Evolutionary conservation across 2,329 filamentous ascomycete genomes (phyloP), one percentile per base, ranked within the genome.

Genomic region (Trichoderma polysporum): DNA sequence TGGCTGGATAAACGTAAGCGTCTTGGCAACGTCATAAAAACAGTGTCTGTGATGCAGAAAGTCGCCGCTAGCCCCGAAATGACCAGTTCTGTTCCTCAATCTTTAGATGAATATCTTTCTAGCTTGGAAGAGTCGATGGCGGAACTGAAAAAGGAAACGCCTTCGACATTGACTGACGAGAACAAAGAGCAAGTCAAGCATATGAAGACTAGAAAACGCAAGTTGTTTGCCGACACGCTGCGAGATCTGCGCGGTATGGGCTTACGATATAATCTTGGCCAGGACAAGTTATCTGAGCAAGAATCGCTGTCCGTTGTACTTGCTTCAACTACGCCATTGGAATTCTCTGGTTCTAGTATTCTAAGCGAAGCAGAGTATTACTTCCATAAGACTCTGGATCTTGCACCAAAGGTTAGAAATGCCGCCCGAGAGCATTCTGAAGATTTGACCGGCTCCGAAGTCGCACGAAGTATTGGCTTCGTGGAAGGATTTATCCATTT

Each of bases 241-340:
- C 94, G 92, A 74, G 87, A 89, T 25, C 81, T 97, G 31, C 88
- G 93, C 39, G 87, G 90, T 66, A 98, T 99, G 94, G 95, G 95
- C 4, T 87, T 99, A 72, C 90, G 90, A 72, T 88, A 90, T 61
- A 97, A 97, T 74, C 83, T 97, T 17, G 88, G 91, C 70, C 89
- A 88, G 15, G 88, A 91, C 74, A 83, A 90, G 50, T 82, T 98
- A 19, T 85, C 86, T 45, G 87, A 88, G 62, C 95, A 99, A 77
- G 83, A 86, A 31, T 90, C 91, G 0, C 81, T 92, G 8, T 85
- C 91, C 6, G 79, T 85, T 5, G 84, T 97, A 2, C 83, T 99
- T 31, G 86, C 92, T 1, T 83, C 81, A 6, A 84, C 83, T 2
- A 74, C 80, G 37, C 72, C 84, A 69, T 69, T 86, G 8, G 60